Evolutionary conservation across 148 eudicot species (phyloP).

Genomic region (Bassia scoparia): DNA sequence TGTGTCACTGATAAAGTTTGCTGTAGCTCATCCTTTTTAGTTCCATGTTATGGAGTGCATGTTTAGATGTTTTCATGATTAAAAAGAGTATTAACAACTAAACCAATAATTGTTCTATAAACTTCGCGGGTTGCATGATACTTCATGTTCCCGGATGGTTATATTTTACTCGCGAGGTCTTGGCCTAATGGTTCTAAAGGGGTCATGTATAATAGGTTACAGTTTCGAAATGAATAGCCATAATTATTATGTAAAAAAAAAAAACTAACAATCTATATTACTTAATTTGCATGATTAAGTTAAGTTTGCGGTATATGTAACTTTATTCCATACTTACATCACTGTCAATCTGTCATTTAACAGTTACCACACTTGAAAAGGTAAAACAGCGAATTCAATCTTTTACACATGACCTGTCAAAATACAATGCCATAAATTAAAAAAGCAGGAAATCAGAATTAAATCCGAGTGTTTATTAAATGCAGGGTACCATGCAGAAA

Average conservation of each 20-base stretch:
- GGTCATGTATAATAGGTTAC: too few relatives aligned
- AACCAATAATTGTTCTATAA: not conserved
- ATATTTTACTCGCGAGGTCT: too few relatives aligned
- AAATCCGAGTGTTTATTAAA: not conserved
- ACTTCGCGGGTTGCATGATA: not conserved
- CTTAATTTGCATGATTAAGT: too few relatives aligned
- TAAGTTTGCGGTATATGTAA: not conserved
- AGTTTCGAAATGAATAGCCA: too few relatives aligned
- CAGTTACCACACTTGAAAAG: not conserved
- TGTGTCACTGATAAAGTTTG: not conserved
- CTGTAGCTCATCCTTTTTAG: not conserved
- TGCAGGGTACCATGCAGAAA: conserved; percentile 64
- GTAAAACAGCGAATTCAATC: not conserved
- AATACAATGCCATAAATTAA: too few relatives aligned
- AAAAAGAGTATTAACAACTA: not conserved
- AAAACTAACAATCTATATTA: too few relatives aligned
- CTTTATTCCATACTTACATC: not conserved
- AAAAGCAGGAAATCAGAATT: too few relatives aligned
- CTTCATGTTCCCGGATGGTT: not conserved
- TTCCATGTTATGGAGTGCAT: conserved; percentile 7
- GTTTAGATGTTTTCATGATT: not conserved
- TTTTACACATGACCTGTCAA: not conserved
- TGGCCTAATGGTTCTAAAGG: too few relatives aligned
- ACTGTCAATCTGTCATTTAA: not conserved
- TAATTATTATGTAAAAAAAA: too few relatives aligned